A percentile compares a stretch with the other conserved stretches of the same genome.
Conservation (phyloP, 2,329 filamentous ascomycete genomes). For the Pseudogymnoascus sp. region DNA sequence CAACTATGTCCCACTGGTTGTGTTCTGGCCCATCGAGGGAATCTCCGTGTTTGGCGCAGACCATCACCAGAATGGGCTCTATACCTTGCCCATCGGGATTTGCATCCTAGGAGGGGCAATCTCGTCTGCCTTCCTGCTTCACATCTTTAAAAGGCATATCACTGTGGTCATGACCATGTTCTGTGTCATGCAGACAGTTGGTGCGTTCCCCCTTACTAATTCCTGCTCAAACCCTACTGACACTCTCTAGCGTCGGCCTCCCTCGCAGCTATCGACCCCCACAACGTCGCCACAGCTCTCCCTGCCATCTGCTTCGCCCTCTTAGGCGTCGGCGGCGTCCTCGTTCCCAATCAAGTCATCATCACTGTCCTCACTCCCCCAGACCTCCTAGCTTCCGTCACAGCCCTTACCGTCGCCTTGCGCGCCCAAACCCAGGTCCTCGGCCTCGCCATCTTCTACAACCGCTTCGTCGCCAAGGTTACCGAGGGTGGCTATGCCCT, state of each 20-base stretch:
- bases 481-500: constrained; percentile 17
- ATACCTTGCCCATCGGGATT: constrained; percentile 56
- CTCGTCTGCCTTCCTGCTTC: constrained; percentile 48
- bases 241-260: constrained; percentile 34
- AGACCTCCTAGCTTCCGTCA: constrained; percentile 60
- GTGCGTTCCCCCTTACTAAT: neutral
- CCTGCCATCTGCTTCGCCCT: constrained; percentile 50
- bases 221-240: neutral
- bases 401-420: constrained; percentile 57
- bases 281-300: constrained; percentile 49
- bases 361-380: constrained; percentile 60
- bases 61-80: constrained; percentile 53
- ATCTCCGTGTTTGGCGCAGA: constrained; percentile 59
- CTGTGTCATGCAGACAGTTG: constrained; percentile 45
- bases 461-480: constrained; percentile 37
- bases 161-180: constrained; percentile 47
- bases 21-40: constrained; percentile 56
- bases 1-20: constrained; percentile 22
- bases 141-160: constrained; percentile 48
- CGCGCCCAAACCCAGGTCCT: constrained; percentile 58
- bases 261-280: constrained; percentile 37
- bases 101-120: constrained; percentile 53
- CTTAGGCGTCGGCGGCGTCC: constrained; percentile 58
- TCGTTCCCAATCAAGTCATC: constrained; percentile 58
- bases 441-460: constrained; percentile 50